Evolutionary conservation across 768 basidiomycete genomes (phyloP), one percentile per base, ranked within the genome.

Genomic region (Hygrophorus pudorinus): DNA sequence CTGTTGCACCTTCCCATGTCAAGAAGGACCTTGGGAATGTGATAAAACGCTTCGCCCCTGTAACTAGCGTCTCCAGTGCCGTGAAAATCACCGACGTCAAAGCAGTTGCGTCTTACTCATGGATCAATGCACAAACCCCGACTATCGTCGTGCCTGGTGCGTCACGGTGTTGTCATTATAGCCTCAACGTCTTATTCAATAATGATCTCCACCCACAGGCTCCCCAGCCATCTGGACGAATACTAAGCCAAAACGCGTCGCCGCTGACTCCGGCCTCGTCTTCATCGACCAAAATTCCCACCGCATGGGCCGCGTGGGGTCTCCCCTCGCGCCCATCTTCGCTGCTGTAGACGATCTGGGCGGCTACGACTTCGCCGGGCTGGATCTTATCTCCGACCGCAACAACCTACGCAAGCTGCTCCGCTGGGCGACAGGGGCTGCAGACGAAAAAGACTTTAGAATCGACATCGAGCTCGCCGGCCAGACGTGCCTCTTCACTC

Each of bases 381-480:
- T 75, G 33, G 67, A 72, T 39, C 57, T 71, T 38, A 62, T 85
- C 48, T 76, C 80, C 0, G 81, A 84, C 52, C 70, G 85, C 21
- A 86, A 84, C 51, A 67, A 65, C 20, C 61, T 85, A 13, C 70
- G 82, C 18, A 84, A 82, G 56, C 61, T 86, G 36, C 53, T 78
- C 16, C 67, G 77, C 18, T 81, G 76, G 78, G 64, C 72, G n/a
- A 55, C 53, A 11, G 64, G 59, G 18, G 62, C 59, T 8, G 47
- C 55, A 13, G 54, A 60, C 10, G 54, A 61, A 11, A 61, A 57
- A 7, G 71, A 75, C 44, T 89, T 87, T 53, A 65, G 85, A n/a
- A 82, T 88, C 48, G 82, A 88, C 44, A 48, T 78, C 2, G 76
- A 87, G 54, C 62, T 84, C 12, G 71, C 67, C 0, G 81, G 82